phyloP scores from a whole-genome alignment of 352 stramenopile species.

The Aphanomyces stellatus region DNA sequence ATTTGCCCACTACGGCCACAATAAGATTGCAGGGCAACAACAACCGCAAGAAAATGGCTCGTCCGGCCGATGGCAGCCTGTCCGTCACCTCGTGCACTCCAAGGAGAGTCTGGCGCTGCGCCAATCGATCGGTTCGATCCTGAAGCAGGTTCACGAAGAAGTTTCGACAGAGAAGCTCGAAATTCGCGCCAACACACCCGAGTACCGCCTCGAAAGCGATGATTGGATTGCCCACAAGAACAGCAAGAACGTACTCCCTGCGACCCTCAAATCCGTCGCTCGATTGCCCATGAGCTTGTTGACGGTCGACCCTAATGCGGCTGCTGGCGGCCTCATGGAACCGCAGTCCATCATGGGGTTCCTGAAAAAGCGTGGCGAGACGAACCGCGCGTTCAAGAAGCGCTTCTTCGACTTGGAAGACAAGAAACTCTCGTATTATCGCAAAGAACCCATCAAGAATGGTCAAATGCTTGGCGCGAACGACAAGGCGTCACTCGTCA shows the following conservation, averaged over 20 bases:
- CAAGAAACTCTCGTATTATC: slow-evolving; percentile 68
- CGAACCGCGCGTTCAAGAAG: slow-evolving; percentile 72
- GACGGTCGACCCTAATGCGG: slow-evolving; percentile 40
- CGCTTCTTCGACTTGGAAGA: slow-evolving; percentile 81
- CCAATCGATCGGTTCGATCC: slow-evolving; percentile 52
- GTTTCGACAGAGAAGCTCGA: slow-evolving; percentile 73
- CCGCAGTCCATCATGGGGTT: slow-evolving; percentile 46
- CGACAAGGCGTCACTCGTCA: slow-evolving; percentile 66
- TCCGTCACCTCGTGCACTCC: slow-evolving; percentile 59
- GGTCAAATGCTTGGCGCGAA: slow-evolving; percentile 54
- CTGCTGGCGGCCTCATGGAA: slow-evolving; percentile 25
- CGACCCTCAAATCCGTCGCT: slow-evolving; percentile 72
- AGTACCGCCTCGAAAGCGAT: slow-evolving; percentile 77
- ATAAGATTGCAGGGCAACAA: not conserved
- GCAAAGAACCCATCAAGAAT: slow-evolving; percentile 78
- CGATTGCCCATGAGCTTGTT: slow-evolving; percentile 63
- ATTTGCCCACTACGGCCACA: slow-evolving; percentile 44
- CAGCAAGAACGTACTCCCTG: slow-evolving; percentile 62
- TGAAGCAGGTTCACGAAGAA: slow-evolving; percentile 73
- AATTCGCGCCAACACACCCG: slow-evolving; percentile 77
- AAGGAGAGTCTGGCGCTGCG: slow-evolving; percentile 78
- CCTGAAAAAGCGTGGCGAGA: slow-evolving; percentile 75
- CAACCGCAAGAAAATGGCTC: not conserved
- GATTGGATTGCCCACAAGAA: slow-evolving; percentile 84
- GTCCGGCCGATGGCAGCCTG: slow-evolving; percentile 52